Evolutionary conservation across 192 early-diverging fungal genomes (phyloP), one percentile per base, ranked within the genome.

Genomic region (Oehlia diaphana): DNA sequence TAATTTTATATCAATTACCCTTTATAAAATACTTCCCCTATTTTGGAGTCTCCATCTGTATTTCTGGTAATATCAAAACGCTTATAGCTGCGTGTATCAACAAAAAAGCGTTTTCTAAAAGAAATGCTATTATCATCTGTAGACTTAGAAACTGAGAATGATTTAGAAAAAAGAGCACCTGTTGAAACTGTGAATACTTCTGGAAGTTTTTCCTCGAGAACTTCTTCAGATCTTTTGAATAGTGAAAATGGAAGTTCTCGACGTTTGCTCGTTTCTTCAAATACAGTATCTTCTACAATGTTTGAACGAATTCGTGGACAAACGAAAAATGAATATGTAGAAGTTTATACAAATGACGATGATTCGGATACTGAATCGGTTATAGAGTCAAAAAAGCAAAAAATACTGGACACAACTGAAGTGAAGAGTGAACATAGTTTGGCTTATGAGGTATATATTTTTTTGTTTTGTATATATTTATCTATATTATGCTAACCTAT

Each of bases 351-450:
- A 8, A 23, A 8, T 7, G 72, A 74, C 14, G 50, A 74, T 0
- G 72, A 74, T n/a, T 31, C 26, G 4, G 49, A 74, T 61, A 8
- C 13, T 7, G 75, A 64, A 4, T 61, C 26, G 5, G 21, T 12
- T 31, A 28, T 9, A 14, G 49, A 66, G 19, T 14, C 39, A 47
- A 39, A 63, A 13, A 42, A 37, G n/a, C 75, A 66, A 65, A 77
- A 64, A 16, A 9, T 42, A 21, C 3, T 42, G 19, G 21, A 44
- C 16, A 13, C 9, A 0, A 47, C 1, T 21, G 62, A 77, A 5
- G 14, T 23, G 14, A 10, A 64, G 14, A 10, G 12, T 37, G 75
- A 77, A 77, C 37, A 37, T 44, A 77, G 63, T 39, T 77, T 77
- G n/a, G 63, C 63, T 44, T 63, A 66, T 16, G 75, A 77, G 63